Evolutionary conservation across 352 stramenopile species (phyloP).

Genomic region (Thalassiosira oceanica): DNA sequence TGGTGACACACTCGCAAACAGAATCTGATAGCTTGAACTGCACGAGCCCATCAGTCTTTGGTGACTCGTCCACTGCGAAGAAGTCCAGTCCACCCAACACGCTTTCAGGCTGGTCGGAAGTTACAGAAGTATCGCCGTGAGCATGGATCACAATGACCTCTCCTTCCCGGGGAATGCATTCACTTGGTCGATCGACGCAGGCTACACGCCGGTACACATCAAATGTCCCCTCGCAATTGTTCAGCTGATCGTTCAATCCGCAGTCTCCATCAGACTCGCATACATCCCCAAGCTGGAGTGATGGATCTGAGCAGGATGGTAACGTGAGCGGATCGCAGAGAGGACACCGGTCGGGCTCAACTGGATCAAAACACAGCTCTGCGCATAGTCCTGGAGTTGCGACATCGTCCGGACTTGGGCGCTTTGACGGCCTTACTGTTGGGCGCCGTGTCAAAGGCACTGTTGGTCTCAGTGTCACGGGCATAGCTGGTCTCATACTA

Average conservation of each 20-base stretch:
- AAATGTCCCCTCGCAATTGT: conserved; percentile 26
- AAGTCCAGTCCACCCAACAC: too few relatives aligned
- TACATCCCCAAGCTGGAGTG: conserved; percentile 2
- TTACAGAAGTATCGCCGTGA: conserved; percentile 9
- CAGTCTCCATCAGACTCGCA: conserved; percentile 27
- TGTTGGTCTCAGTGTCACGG: background rate
- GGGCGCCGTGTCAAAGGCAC: background rate
- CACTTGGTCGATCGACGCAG: conserved; percentile 7
- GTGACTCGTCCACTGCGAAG: conserved; percentile 6
- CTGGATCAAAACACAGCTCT: conserved; percentile 13
- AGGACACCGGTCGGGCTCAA: conserved; percentile 2
- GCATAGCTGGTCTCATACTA: background rate
- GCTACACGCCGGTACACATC: conserved; percentile 15
- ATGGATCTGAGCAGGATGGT: conserved; percentile 6
- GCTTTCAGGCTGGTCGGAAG: conserved; percentile 1
- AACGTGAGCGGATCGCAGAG: conserved; percentile 13
- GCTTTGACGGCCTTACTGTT: background rate
- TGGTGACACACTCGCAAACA: conserved; percentile 17
- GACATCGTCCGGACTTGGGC: too few relatives aligned
- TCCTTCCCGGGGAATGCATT: conserved; percentile 2
- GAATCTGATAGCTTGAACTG: conserved; percentile 3
- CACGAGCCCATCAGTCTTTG: conserved; percentile 15
- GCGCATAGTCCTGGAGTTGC: background rate
- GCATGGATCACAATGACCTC: conserved; percentile 5
- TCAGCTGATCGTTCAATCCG: conserved; percentile 12